phyloP scores from a whole-genome alignment of 805 yeast species.

The Hanseniaspora mollemarum region DNA sequence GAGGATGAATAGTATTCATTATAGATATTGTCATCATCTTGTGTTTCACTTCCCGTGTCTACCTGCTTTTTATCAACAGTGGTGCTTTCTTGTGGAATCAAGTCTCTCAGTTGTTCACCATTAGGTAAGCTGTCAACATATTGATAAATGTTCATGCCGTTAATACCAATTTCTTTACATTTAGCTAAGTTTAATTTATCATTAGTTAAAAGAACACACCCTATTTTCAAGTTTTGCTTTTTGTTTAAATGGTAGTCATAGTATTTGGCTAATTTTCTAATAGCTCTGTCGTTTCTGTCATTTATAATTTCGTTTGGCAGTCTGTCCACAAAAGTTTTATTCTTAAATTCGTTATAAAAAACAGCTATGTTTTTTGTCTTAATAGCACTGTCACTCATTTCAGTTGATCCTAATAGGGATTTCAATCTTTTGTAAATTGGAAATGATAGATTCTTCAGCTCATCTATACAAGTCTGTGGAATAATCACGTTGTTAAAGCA shows the following conservation, averaged over 20 bases:
- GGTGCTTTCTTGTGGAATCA: slow-evolving; percentile 44
- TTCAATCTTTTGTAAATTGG: slow-evolving; percentile 82
- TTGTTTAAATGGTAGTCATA: slow-evolving; percentile 51
- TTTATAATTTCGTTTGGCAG: slow-evolving; percentile 58
- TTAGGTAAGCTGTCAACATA: slow-evolving; percentile 63
- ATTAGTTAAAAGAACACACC: slow-evolving; percentile 56
- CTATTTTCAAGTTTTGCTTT: slow-evolving; percentile 28
- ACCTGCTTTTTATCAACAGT: slow-evolving; percentile 20
- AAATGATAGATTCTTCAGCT: slow-evolving; percentile 73
- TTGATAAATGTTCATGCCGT: slow-evolving; percentile 48
- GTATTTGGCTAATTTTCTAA: slow-evolving; percentile 64
- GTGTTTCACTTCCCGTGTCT: slow-evolving; percentile 20
- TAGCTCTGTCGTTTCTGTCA: slow-evolving; percentile 86
- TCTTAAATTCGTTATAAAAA: slow-evolving; percentile 83
- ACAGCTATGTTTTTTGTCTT: slow-evolving; percentile 77
- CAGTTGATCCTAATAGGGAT: slow-evolving; percentile 47
- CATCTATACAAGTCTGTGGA: slow-evolving; percentile 93
- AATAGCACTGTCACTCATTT: slow-evolving; percentile 22
- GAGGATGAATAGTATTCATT: slow-evolving; percentile 72
- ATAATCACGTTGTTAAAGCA: slow-evolving; percentile 80
- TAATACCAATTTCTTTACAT: slow-evolving; percentile 44
- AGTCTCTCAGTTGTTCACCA: slow-evolving; percentile 62
- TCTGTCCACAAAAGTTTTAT: slow-evolving; percentile 56
- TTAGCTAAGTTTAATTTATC: slow-evolving; percentile 55
- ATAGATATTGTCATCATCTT: slow-evolving; percentile 42